A percentile compares a stretch with the other conserved stretches of the same genome.
Conservation (phyloP, 129 eudicot species). For the Artemisia tridentata region DNA sequence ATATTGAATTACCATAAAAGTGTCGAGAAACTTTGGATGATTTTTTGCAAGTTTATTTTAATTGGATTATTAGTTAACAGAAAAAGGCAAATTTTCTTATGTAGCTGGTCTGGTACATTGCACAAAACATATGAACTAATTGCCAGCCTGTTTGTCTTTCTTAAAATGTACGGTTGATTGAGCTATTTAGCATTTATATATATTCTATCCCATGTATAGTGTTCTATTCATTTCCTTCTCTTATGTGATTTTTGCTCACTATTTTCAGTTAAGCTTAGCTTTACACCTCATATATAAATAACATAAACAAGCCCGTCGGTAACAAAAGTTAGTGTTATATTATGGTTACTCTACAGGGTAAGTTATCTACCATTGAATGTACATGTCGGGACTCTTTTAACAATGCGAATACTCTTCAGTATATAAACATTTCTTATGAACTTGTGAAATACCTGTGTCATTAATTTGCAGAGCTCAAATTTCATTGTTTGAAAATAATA, state of each 20-base stretch:
- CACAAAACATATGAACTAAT: conserved; percentile 35
- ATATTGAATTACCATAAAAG: no score
- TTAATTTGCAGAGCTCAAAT: no score
- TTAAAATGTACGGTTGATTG: conserved; percentile 15
- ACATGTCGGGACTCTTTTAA: conserved; percentile 13
- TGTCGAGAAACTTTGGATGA: no score
- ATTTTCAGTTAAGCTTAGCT: background rate
- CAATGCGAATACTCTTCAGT: conserved; percentile 11
- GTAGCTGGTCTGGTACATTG: conserved; percentile 30
- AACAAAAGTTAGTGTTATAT: conserved; percentile 27
- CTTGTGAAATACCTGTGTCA: no score
- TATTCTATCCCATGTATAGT: conserved; percentile 31
- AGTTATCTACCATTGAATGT: background rate
- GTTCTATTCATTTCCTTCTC: conserved; percentile 19
- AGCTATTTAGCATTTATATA: conserved; percentile 11
- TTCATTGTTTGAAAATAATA: no score
- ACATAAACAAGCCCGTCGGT: conserved; percentile 10
- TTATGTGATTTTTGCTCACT: conserved; percentile 11
- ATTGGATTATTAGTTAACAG: no score
- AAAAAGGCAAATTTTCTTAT: no score
- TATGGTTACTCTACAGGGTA: conserved; percentile 20
- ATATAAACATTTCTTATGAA: no score
- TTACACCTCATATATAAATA: conserved; percentile 6
- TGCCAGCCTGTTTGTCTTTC: conserved; percentile 28
- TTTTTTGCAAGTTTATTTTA: no score